phyloP scores from a whole-genome alignment of 768 basidiomycete genomes.

The Pisolithus sp. region DNA sequence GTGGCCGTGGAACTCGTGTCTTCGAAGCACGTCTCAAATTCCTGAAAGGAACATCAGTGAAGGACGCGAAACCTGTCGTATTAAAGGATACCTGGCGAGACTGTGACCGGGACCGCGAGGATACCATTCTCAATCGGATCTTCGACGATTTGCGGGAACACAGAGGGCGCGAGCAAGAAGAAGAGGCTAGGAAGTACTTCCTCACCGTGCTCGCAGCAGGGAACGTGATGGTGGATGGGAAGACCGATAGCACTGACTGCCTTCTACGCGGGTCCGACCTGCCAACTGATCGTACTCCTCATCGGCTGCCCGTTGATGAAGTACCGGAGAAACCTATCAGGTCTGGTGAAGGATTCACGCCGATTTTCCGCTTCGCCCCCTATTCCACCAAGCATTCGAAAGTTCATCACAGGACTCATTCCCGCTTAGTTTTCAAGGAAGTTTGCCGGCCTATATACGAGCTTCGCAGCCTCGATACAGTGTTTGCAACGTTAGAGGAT shows the following conservation, averaged over 20 bases:
- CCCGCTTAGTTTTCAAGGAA: background rate
- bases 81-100: background rate
- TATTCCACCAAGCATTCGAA: background rate
- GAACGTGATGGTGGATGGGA: background rate
- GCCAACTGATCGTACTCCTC: background rate
- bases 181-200: background rate
- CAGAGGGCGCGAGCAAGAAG: background rate
- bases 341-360: background rate
- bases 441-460: too few species aligned
- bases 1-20: background rate
- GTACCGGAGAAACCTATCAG: background rate
- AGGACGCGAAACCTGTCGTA: background rate
- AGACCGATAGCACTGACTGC: background rate
- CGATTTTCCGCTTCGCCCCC: background rate
- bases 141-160: background rate
- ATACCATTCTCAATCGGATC: background rate
- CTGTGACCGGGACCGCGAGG: background rate
- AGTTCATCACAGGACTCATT: background rate
- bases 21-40: background rate
- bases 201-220: background rate
- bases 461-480: background rate
- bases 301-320: background rate
- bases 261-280: background rate
- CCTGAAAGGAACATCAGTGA: background rate
- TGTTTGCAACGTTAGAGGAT: background rate